phyloP scores from a whole-genome alignment of 2,329 filamentous ascomycete species.

The Colletotrichum chrysophilum region DNA sequence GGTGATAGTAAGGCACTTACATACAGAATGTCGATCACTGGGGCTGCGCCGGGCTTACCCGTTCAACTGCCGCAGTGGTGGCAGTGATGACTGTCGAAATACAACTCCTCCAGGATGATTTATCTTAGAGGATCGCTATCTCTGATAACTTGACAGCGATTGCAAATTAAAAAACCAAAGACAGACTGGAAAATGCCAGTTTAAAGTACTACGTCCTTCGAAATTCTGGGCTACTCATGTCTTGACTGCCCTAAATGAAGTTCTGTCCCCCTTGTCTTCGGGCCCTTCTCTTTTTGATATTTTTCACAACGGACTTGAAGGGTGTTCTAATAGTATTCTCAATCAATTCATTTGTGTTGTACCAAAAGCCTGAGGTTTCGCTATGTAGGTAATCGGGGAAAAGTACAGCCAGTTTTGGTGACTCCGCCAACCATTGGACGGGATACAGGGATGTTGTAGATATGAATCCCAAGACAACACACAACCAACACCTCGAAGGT shows the following conservation, averaged over 20 bases:
- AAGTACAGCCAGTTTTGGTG: neutral
- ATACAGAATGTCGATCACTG: neutral
- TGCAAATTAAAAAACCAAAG: neutral
- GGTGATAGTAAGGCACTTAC: neutral
- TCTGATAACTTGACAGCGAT: neutral
- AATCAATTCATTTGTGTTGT: neutral
- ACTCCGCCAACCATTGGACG: neutral
- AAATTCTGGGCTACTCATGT: neutral
- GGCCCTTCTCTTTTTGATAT: neutral
- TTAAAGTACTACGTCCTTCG: neutral
- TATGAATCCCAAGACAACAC: neutral
- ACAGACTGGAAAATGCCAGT: neutral
- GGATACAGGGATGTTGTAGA: neutral
- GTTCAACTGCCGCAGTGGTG: neutral
- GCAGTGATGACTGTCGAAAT: neutral
- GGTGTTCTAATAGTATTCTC: neutral
- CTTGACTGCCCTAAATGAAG: neutral
- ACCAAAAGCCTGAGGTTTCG: neutral
- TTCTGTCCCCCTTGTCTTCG: neutral
- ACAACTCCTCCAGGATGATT: neutral
- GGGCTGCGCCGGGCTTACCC: neutral
- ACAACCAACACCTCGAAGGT: neutral
- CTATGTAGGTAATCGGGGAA: neutral
- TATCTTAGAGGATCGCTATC: neutral
- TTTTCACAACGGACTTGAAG: neutral